Conservation (phyloP, 352 stramenopile species). For the Phytophthora kernoviae region DNA sequence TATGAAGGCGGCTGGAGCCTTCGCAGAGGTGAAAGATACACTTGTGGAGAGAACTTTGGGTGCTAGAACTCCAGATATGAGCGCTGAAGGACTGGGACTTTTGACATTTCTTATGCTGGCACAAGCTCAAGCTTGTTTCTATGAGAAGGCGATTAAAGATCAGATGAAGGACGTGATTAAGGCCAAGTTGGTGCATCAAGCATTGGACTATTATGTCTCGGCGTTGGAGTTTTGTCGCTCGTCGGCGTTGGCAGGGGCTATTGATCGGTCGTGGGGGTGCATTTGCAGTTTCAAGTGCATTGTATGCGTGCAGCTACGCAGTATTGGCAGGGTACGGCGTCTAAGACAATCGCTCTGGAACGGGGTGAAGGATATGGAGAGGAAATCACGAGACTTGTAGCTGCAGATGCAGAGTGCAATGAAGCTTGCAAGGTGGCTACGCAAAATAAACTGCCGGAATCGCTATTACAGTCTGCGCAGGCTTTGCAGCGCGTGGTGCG, state of each 20-base stretch:
- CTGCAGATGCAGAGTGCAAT: conserved; percentile 55
- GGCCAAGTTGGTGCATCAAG: conserved; percentile 82
- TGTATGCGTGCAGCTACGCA: conserved; percentile 78
- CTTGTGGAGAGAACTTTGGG: conserved; percentile 49
- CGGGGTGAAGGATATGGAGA: conserved; percentile 74
- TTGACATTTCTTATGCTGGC: conserved; percentile 79
- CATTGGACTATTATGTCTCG: conserved; percentile 64
- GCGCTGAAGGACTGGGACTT: conserved; percentile 68
- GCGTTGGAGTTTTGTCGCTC: conserved; percentile 67
- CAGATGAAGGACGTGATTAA: conserved; percentile 84
- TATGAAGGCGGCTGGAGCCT: conserved; percentile 82
- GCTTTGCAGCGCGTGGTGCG: conserved; percentile 61
- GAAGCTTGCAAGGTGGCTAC: conserved; percentile 64
- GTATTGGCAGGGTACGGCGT: conserved; percentile 77
- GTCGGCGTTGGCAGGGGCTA: conserved; percentile 44
- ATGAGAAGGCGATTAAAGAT: conserved; percentile 92
- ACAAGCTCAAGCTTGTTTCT: conserved; percentile 91
- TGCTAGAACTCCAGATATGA: conserved; percentile 62
- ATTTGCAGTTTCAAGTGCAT: conserved; percentile 72
- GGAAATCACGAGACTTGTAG: conserved; percentile 69
- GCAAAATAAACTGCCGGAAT: conserved; percentile 64
- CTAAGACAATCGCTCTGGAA: conserved; percentile 58
- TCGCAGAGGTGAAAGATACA: conserved; percentile 63
- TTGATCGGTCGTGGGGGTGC: conserved; percentile 73
- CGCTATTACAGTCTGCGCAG: conserved; percentile 58